phyloP scores from a whole-genome alignment of 257 asterid genomes.

The Striga asiatica region DNA sequence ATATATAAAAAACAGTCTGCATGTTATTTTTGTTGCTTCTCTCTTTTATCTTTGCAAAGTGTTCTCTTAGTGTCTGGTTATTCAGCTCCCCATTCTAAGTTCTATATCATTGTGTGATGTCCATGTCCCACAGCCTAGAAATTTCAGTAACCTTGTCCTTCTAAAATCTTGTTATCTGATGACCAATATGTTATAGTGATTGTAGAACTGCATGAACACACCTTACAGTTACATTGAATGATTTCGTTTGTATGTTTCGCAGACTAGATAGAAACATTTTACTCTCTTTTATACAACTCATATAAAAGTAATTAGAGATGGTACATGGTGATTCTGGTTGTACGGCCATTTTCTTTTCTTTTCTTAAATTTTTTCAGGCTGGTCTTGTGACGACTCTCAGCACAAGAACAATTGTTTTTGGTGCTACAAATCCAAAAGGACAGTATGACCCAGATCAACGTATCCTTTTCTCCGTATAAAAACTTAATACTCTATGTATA shows the following conservation, averaged over 20 bases:
- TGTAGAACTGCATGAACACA: no score
- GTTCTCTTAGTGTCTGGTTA: no score
- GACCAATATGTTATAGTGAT: no score
- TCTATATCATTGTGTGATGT: not conserved
- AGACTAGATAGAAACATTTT: not conserved
- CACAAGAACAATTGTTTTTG: slow-evolving; percentile 88
- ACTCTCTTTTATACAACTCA: not conserved
- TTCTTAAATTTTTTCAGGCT: slow-evolving; percentile 44
- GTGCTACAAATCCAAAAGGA: slow-evolving; percentile 99
- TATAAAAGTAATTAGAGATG: not conserved
- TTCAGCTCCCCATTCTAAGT: no score
- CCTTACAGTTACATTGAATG: no score
- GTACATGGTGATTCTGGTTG: not conserved
- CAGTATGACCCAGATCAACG: slow-evolving; percentile 89
- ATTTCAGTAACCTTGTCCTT: slow-evolving; percentile 2
- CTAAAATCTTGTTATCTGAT: not conserved
- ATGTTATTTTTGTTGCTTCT: no score
- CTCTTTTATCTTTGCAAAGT: not conserved
- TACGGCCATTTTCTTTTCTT: not conserved
- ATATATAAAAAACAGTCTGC: slow-evolving; percentile 5
- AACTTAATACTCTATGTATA: slow-evolving; percentile 3
- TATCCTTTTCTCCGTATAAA: slow-evolving; percentile 43
- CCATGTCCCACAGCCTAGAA: slow-evolving; percentile 1
- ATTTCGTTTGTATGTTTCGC: no score
- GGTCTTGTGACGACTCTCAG: slow-evolving; percentile 97